These are phyloP conservation scores for Senecio squalidus DNA, from an alignment of 140 eudicot genomes.

Conservation along the genomic window DNA sequence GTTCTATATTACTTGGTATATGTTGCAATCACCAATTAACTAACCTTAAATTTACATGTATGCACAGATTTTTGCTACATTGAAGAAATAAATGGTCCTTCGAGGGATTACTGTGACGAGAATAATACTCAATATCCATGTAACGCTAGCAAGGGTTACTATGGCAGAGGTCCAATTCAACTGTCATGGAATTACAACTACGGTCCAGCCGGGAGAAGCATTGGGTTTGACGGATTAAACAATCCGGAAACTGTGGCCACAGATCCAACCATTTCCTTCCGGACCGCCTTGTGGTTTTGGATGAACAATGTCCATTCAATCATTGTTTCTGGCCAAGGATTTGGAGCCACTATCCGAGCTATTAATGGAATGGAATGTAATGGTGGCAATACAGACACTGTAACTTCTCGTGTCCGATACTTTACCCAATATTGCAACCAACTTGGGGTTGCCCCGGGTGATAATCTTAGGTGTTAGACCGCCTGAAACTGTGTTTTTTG, in stretches of 20 bases:
- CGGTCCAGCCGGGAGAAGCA: slow-evolving; percentile 40
- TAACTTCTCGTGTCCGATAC: slow-evolving; percentile 34
- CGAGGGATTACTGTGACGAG: slow-evolving; percentile 39
- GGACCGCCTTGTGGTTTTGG: slow-evolving; percentile 46
- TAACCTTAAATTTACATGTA: background rate
- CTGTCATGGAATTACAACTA: too few relatives aligned
- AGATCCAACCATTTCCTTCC: slow-evolving; percentile 25
- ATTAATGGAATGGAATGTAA: slow-evolving; percentile 33
- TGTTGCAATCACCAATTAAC: background rate
- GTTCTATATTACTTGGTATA: too few relatives aligned
- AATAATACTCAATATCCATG: slow-evolving; percentile 32
- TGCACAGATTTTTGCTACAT: slow-evolving; percentile 41
- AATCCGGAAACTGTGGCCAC: slow-evolving; percentile 43
- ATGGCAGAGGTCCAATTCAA: too few relatives aligned
- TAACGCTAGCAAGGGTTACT: slow-evolving; percentile 31
- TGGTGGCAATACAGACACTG: slow-evolving; percentile 33
- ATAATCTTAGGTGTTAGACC: slow-evolving; percentile 42
- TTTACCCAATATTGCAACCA: slow-evolving; percentile 38
- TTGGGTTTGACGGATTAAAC: slow-evolving; percentile 43
- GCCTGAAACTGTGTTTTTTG: background rate
- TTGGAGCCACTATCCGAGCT: too few relatives aligned
- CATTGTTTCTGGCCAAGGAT: slow-evolving; percentile 40
- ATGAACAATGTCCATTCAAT: slow-evolving; percentile 28
- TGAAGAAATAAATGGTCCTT: slow-evolving; percentile 36
- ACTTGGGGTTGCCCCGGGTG: slow-evolving; percentile 48